These are phyloP conservation scores for Mycena chlorophos DNA, from an alignment of 768 basidiomycete species.

Conservation along the genomic window DNA sequence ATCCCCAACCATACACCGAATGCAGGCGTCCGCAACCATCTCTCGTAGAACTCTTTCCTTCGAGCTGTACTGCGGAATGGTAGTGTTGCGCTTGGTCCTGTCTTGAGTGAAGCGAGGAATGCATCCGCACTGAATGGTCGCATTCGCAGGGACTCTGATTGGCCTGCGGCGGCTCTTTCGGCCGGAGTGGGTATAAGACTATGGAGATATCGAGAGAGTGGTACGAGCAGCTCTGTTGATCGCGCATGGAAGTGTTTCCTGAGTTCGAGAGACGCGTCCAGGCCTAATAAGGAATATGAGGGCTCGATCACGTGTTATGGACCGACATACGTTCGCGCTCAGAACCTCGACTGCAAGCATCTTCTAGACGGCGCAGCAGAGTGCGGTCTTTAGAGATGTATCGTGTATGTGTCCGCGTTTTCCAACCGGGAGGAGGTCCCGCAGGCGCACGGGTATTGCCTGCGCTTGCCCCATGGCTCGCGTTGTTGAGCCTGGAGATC, in stretches of 20 bases:
- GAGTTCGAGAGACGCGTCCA: slow-evolving; percentile 63
- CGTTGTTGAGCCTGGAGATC: slow-evolving; percentile 20
- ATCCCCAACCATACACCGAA: slow-evolving; percentile 80
- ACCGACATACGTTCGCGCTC: slow-evolving; percentile 51
- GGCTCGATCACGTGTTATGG: slow-evolving; percentile 1
- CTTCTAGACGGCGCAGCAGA: slow-evolving; percentile 72
- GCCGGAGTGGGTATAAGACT: slow-evolving; percentile 76
- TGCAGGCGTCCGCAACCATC: slow-evolving; percentile 72
- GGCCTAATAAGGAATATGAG: slow-evolving; percentile 38
- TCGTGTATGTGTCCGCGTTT: slow-evolving; percentile 74
- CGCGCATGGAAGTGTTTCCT: slow-evolving; percentile 83
- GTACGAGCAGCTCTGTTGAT: slow-evolving; percentile 83
- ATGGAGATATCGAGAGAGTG: slow-evolving; percentile 88
- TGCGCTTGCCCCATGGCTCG: slow-evolving; percentile 18
- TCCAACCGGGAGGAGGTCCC: slow-evolving; percentile 73
- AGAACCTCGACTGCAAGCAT: slow-evolving; percentile 47
- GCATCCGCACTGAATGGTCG: slow-evolving; percentile 69
- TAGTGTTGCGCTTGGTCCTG: slow-evolving; percentile 59
- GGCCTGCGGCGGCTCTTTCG: slow-evolving; percentile 43
- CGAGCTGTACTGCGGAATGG: slow-evolving; percentile 72
- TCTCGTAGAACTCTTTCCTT: slow-evolving; percentile 73
- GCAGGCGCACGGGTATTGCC: slow-evolving; percentile 31
- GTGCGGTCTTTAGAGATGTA: slow-evolving; percentile 82
- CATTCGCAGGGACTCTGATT: slow-evolving; percentile 42
- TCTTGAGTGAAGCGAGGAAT: slow-evolving; percentile 74